Base-by-base conservation (phyloP, 306 rosid species). In the Parietaria judaica region DNA sequence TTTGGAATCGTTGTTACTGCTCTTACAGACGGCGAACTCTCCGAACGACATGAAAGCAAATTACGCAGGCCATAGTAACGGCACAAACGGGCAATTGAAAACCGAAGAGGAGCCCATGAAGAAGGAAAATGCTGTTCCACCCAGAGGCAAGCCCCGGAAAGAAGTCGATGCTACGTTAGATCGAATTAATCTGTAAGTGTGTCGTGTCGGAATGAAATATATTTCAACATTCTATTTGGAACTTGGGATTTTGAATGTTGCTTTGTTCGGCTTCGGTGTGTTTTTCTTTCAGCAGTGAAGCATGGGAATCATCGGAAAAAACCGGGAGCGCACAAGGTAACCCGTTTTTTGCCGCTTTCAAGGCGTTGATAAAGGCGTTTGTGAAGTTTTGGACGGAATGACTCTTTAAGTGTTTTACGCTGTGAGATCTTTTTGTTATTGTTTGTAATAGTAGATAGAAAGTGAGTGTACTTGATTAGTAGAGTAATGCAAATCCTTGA, bases 111-210 rank as follows among this genome's bases (percentile, higher is more conserved):
- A 72, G 67, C 56, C 37, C 59, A 72, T 63, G 38, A 72, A 75
- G 66, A 73, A 70, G 51, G 66, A 63, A 67, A 72, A 51, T 71
- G 74, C 70, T 54, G 72, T 44, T 49, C 80, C 63, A 62, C 74
- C 51, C 58, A 61, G 62, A 50, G 64, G 76, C 71, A 77, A 66
- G 61, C 71, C 78, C 74, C 75, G 70, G 65, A 67, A 76, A 62
- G 89, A 74, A 81, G 76, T 63, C 78, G 82, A 66, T 59, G 74
- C 85, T 41, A 84, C 97, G 54, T 74, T 89, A 58, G 85, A 88
- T 64, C 80, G 99, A 87, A 86, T 86, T 54, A 84, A 86, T 62
- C 80, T 94, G 99, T 94, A 78, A 88, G 97, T 70, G 63, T 52
- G 59, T 67, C 65, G 53, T 45, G 58, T 61, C 67, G 51, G 36